Evolutionary conservation across 345 rosid genomes (phyloP), one percentile per base, ranked within the genome.

Genomic region (Gossypium bickii): DNA sequence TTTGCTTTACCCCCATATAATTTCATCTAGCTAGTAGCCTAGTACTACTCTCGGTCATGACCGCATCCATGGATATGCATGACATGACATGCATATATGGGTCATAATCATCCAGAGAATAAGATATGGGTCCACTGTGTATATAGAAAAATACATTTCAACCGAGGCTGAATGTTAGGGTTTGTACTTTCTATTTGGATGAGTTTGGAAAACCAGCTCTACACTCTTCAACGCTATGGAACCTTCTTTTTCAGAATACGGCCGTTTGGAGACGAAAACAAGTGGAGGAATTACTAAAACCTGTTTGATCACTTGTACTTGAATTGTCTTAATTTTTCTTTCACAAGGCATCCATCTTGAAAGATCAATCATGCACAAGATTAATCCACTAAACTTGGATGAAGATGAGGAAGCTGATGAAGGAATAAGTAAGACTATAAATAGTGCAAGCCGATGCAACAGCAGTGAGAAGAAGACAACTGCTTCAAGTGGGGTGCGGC

Each of bases 371-470:
- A 59, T 53, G 48, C 27, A 69, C 81, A 58, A 25, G 81, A 71
- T 59, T 76, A 72, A 41, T 56, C 73, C 47, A 24, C 62, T 58
- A 20, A 67, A 71, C 73, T 51, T 69, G 73, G 45, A 51, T 27
- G 77, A 67, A 72, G 78, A 70, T 29, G 81, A 64, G n/a, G 75
- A 77, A 11, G 79, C 44, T 27, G 78, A 81, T n/a, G 75, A 61
- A 2, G 86, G 76, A 57, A 79, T 79, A 47, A 81, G 76, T 52
- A 80, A 77, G 81, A 76, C 76, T 2, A 79, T 72, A 62, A 77
- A 59, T 22, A 77, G 84, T 74, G 75, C 79, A 59, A 78, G 88
- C 74, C 81, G 85, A 38, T 81, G 82, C 82, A 83, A 79, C 67
- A 79, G 83, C 67, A 58, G 73, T 38, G 86, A 76, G 77, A 78